Base-by-base conservation (phyloP, 495 filamentous ascomycete genomes). In the Friedmanniomyces endolithicus region DNA sequence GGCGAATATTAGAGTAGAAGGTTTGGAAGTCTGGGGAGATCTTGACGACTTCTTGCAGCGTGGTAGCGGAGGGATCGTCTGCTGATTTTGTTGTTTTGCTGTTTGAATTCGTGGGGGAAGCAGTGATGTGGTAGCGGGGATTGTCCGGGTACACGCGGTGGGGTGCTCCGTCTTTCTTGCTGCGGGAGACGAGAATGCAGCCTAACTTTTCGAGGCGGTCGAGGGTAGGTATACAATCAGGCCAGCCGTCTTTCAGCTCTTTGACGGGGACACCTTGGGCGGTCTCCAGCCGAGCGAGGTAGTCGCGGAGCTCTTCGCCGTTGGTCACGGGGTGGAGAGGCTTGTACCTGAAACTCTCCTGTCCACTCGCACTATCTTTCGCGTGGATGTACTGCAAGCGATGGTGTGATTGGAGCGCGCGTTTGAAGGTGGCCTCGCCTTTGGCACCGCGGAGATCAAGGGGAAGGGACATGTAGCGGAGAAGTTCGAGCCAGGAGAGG, bases 211-310 rank as follows among this genome's bases (percentile, higher is more conserved):
- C 92, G 52, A 97, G 72, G 59, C 80, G 74, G 55, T 80, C 77
- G 69, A 98, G 86, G 1, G 84, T 76, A 16, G 82, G 77, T 43
- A 87, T 79, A 57, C 86, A 89, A 56, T 83, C 83, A 6, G 82
- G 79, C 92, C 92, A 98, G 25, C 94, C 94, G 64, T 98, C 92
- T 66, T 90, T 90, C 25, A 98, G 75, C 54, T 95, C 87, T 64
- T 85, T 87, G 47, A 96, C 87, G 44, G 71, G 74, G 50, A 96
- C 79, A 1, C 88, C 88, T 48, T 81, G 77, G 0, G 86, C 85
- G n/a, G 88, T 89, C 14, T 78, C 77, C 69, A 87, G 87, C 34
- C 76, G 72, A 67, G 94, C 87, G 31, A 98, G 78, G 65, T 86
- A 82, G 41, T 76, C 77, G 24, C 94, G 79, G 35, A 98, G 77